phyloP scores from a whole-genome alignment of 129 eudicot genomes.

The Erigeron canadensis region DNA sequence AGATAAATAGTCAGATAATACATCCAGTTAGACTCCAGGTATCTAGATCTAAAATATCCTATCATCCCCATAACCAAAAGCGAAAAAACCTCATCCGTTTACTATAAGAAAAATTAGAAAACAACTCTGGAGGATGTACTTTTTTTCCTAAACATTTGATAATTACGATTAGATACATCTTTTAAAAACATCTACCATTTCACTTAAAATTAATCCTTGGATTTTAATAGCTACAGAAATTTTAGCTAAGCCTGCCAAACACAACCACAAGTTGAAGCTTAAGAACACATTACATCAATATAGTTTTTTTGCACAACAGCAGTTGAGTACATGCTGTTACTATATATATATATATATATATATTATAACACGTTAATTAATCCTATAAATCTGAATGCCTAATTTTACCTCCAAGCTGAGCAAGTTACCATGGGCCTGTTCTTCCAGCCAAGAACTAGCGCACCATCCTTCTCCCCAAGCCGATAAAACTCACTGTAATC shows the following conservation, averaged over 20 bases:
- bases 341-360: neutral
- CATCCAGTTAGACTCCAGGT: no score
- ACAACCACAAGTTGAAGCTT: neutral
- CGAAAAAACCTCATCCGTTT: no score
- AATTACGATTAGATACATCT: no score
- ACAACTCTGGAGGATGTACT: no score
- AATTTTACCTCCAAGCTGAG: slow-evolving; percentile 58
- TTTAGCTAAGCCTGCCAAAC: neutral
- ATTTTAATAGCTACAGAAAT: no score
- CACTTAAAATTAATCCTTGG: no score
- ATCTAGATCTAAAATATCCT: no score
- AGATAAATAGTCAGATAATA: no score
- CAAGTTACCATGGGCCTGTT: slow-evolving; percentile 44
- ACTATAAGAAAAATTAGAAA: no score
- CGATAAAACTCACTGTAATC: slow-evolving; percentile 39
- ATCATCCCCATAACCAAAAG: no score
- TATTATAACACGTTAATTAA: slow-evolving; percentile 3
- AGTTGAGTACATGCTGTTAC: slow-evolving; percentile 13
- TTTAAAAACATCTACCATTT: no score
- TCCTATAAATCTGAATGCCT: slow-evolving; percentile 9
- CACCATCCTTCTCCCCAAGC: slow-evolving; percentile 38
- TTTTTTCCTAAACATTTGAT: no score
- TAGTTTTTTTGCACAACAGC: slow-evolving; percentile 17
- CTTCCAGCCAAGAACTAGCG: slow-evolving; percentile 55
- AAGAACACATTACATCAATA: slow-evolving; percentile 5